Base-by-base conservation (phyloP, 768 basidiomycete species). In the Lactarius vividus region DNA sequence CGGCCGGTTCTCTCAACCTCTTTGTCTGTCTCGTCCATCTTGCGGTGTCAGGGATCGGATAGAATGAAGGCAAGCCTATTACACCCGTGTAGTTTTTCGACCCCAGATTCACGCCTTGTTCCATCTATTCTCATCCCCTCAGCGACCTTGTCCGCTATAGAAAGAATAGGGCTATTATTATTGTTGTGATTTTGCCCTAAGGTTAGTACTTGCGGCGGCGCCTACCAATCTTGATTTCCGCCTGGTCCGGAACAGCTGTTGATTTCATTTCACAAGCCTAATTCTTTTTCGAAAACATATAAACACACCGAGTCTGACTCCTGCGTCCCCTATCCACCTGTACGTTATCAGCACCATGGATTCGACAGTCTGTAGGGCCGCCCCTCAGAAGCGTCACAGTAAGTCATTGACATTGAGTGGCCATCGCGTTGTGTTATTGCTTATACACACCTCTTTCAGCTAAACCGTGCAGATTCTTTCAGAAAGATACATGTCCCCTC, bases 391-490 rank as follows among this genome's bases (percentile, higher is more conserved):
- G 59, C 66, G 68, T 2, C 68, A 69, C 23, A 56, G 68, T 69
- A 63, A 33, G 68, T 57, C 57, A n/a, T 40, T 33, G 29, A 11
- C 29, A 49, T 15, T 39, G 40, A 35, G 29, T 18, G 18, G 18
- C 29, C 11, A 26, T 20, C 49, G 6, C 13, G n/a, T 13, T 49
- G 18, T 26, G 1, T 16, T 31, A 6, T 18, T 49, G 8, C n/a
- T 53, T 7, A 56, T 11, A 39, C 3, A 35, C 26, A 33, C 46
- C 8, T 23, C 29, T 42, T 55, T 33, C 59, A 70, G 69, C 67
- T 7, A 70, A 68, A 46, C 67, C 61, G 1, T 70, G 69, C 46
- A 63, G 68, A 44, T 65, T 69, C 59, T 70, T 65, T 16, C 69
- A 70, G 57, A 64, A 57, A 46, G 69, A 61, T 16, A 33, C 18